phyloP scores from a whole-genome alignment of 148 eudicot genomes.

The Polygonum aviculare region DNA sequence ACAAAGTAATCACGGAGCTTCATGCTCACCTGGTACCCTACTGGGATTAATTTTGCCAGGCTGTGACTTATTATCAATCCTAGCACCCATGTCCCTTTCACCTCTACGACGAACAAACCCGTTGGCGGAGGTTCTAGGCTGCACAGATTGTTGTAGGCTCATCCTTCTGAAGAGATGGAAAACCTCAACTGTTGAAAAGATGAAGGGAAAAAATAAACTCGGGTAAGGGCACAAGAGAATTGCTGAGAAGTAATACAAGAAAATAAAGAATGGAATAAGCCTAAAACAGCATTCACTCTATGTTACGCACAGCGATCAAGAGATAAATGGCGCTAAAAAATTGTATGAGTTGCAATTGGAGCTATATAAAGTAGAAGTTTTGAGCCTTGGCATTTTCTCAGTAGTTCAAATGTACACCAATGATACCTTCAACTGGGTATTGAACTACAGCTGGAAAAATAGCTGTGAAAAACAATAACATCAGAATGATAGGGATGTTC shows the following conservation, averaged over 20 bases:
- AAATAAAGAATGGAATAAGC: background rate
- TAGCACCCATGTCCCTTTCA: slow-evolving; percentile 47
- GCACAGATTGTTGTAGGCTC: slow-evolving; percentile 63
- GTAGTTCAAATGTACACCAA: background rate
- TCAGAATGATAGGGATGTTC: background rate
- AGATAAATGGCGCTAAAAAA: background rate
- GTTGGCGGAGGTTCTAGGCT: slow-evolving; percentile 58
- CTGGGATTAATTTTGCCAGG: slow-evolving; percentile 49
- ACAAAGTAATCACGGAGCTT: slow-evolving; percentile 14
- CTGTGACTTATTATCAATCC: slow-evolving; percentile 48
- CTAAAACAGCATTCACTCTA: background rate
- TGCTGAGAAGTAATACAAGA: background rate
- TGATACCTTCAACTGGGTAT: background rate
- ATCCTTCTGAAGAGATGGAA: slow-evolving; percentile 19
- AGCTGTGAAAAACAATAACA: background rate
- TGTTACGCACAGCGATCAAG: background rate
- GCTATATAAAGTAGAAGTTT: background rate
- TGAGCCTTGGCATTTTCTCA: background rate
- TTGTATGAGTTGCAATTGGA: background rate
- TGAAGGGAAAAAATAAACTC: background rate
- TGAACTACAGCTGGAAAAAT: background rate
- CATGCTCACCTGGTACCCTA: slow-evolving; percentile 40
- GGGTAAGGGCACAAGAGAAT: background rate
- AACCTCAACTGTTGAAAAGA: background rate
- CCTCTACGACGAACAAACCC: slow-evolving; percentile 54